These are phyloP conservation scores for Dryadomyces sulphureus DNA, from an alignment of 2,329 filamentous ascomycete genomes.

Conservation along the genomic window DNA sequence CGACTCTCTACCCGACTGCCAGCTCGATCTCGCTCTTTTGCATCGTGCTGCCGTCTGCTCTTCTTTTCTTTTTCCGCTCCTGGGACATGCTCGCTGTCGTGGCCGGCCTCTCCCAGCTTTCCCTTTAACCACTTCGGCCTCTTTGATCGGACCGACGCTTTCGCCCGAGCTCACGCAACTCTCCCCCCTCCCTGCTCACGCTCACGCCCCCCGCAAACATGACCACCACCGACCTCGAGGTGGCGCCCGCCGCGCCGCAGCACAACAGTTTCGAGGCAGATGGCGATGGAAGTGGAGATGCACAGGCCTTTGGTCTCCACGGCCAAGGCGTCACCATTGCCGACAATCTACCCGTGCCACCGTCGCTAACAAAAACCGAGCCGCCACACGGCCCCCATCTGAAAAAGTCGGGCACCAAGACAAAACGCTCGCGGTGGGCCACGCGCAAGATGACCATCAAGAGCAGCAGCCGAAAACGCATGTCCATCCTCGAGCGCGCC, in stretches of 20 bases:
- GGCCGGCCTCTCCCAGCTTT: too few species aligned
- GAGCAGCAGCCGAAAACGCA: constrained; percentile 63
- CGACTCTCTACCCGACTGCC: too few species aligned
- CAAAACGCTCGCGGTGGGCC: constrained; percentile 84
- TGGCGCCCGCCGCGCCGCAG: background rate
- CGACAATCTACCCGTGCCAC: constrained; percentile 15
- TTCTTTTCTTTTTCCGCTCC: too few species aligned
- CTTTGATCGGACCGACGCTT: too few species aligned
- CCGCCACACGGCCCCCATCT: background rate
- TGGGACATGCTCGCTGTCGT: background rate
- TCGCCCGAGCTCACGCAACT: too few species aligned
- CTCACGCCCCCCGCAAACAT: background rate
- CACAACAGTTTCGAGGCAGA: background rate
- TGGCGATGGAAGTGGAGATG: background rate
- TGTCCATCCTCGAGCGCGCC: constrained; percentile 65
- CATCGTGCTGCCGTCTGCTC: too few species aligned
- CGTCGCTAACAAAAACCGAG: constrained; percentile 4
- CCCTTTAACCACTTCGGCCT: too few species aligned
- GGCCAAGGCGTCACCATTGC: constrained; percentile 10
- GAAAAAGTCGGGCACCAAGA: constrained; percentile 17
- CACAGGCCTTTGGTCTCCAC: background rate
- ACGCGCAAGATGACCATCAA: constrained; percentile 73
- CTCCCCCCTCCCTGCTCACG: too few species aligned
- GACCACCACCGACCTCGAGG: background rate
- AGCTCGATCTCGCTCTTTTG: too few species aligned